Evolutionary conservation across 1,139 yeast genomes (phyloP).

Genomic region (Taphrina deformans): DNA sequence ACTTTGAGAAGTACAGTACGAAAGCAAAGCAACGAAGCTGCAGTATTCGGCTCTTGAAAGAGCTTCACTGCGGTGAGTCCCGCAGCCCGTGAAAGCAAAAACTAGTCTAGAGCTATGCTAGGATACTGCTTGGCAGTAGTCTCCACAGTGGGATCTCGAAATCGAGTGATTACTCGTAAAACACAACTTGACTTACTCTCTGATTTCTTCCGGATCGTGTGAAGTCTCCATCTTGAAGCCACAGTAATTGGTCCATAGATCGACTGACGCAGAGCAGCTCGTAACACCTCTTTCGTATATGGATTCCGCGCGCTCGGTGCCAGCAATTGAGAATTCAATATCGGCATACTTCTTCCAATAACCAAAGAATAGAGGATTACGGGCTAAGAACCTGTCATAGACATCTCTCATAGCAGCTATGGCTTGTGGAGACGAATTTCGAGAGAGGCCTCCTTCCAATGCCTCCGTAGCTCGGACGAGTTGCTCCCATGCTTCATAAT

Average conservation of each 20-base stretch:
- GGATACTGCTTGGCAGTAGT: background rate
- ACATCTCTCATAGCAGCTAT: conserved; percentile 53
- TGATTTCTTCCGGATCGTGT: conserved; percentile 43
- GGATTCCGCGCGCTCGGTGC: conserved; percentile 52
- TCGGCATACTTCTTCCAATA: conserved; percentile 79
- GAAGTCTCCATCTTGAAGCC: conserved; percentile 55
- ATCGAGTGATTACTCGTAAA: background rate
- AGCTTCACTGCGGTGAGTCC: background rate
- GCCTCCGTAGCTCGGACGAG: conserved; percentile 48
- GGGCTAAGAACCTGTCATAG: conserved; percentile 58
- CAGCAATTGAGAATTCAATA: conserved; percentile 62
- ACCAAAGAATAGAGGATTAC: conserved; percentile 70
- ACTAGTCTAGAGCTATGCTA: background rate
- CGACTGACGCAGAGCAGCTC: conserved; percentile 56
- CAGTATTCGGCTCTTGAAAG: background rate
- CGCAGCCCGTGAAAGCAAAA: background rate
- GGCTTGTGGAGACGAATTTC: conserved; percentile 50
- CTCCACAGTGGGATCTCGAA: conserved; percentile 5
- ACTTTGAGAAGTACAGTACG: background rate
- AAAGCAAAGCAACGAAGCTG: background rate
- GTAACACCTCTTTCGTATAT: conserved; percentile 60
- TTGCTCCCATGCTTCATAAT: conserved; percentile 52
- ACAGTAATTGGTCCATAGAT: conserved; percentile 73
- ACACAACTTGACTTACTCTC: conserved; percentile 38
- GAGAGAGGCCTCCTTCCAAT: conserved; percentile 50